phyloP scores from a whole-genome alignment of 495 filamentous ascomycete genomes.

The Hypoxylon fuscum region DNA sequence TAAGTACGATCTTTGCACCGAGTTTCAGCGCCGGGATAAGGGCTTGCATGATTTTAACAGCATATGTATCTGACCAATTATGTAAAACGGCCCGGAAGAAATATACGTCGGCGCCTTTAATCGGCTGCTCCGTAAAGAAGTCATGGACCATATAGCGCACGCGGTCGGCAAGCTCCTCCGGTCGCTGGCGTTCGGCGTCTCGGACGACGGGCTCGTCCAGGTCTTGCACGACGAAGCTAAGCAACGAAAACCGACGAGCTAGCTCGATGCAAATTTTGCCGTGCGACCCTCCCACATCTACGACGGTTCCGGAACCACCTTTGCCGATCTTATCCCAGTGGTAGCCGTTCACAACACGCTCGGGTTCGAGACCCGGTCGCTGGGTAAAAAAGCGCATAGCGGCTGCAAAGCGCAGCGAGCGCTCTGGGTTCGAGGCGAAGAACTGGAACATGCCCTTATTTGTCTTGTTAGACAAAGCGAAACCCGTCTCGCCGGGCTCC shows the following conservation, averaged over 20 bases:
- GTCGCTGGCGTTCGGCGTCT: constrained; percentile 25
- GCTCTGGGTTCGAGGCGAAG: constrained; percentile 38
- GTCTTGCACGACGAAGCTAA: constrained; percentile 26
- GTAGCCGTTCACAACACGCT: background rate
- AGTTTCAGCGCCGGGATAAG: no score
- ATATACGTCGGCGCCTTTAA: constrained; percentile 58
- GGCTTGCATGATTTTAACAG: no score
- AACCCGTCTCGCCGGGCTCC: constrained; percentile 48
- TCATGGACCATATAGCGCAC: constrained; percentile 53
- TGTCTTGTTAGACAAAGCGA: constrained; percentile 43
- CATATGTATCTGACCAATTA: no score
- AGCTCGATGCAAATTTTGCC: background rate
- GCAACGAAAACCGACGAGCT: background rate
- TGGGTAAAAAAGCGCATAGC: constrained; percentile 44
- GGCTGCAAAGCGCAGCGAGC: constrained; percentile 49
- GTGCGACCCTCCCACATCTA: background rate
- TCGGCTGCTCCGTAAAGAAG: constrained; percentile 56
- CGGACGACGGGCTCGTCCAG: constrained; percentile 37
- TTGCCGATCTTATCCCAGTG: background rate
- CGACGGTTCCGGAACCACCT: background rate
- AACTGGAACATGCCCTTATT: constrained; percentile 43
- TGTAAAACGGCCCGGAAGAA: no score
- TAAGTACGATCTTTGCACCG: no score
- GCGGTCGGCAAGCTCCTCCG: constrained; percentile 18
- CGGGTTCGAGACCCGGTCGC: background rate